Conservation (phyloP, 192 early-diverging fungal genomes). For the Backusella psychrophila region DNA sequence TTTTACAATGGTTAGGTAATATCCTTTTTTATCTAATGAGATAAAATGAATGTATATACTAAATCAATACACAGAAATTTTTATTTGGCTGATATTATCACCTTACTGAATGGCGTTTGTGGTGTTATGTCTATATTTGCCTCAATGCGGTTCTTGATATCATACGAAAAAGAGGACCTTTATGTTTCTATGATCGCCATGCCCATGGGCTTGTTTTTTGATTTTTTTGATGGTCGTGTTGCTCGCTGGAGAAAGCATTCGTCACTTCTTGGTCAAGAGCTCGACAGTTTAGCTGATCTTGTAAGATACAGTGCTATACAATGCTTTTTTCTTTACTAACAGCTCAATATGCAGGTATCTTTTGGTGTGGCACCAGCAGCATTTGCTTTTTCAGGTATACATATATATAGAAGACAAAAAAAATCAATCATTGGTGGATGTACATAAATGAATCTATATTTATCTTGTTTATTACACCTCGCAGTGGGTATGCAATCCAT, state of each 20-base stretch:
- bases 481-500: conserved; percentile 73
- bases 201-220: conserved; percentile 62
- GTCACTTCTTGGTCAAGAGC: conserved; percentile 79
- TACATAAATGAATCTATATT: background rate
- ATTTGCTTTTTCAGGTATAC: conserved; percentile 62
- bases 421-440: background rate
- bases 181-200: conserved; percentile 61
- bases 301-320: conserved; percentile 32
- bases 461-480: too few relatives aligned
- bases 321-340: background rate
- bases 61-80: conserved; percentile 48
- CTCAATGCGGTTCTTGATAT: conserved; percentile 65
- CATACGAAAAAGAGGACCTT: conserved; percentile 54
- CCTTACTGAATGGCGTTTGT: conserved; percentile 78
- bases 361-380: conserved; percentile 30
- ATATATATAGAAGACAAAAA: background rate
- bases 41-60: background rate
- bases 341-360: conserved; percentile 2
- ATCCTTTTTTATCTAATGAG: too few relatives aligned
- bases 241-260: conserved; percentile 72
- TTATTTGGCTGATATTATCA: conserved; percentile 79
- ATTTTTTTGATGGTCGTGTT: conserved; percentile 73
- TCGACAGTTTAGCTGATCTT: conserved; percentile 85
- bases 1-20: conserved; percentile 22
- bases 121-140: conserved; percentile 67